Conservation (phyloP, 23 red algal species). For the Gracilariopsis chorda region DNA sequence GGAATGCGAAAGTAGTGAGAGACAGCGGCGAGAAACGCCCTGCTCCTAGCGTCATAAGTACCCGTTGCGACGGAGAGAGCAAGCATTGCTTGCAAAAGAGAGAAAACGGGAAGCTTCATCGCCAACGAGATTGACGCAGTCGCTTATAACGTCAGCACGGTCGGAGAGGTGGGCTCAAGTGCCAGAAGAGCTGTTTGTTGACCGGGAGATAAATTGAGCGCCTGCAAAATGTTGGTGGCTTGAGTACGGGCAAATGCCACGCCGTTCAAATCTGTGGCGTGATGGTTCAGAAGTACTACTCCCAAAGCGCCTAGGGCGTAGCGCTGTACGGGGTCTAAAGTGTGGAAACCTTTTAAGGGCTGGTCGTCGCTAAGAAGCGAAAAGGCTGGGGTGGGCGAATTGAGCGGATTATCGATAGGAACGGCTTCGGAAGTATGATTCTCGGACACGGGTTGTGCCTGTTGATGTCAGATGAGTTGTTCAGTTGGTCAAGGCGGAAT, state of each 20-base stretch:
- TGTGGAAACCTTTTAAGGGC: conserved; percentile 66
- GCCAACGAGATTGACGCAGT: conserved; percentile 74
- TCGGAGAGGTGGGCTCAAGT: conserved; percentile 4
- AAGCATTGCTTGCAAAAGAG: conserved; percentile 79
- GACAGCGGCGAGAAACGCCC: conserved; percentile 64
- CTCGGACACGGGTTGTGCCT: no score
- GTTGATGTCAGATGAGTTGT: no score
- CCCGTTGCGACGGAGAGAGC: conserved; percentile 61
- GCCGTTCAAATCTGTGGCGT: conserved; percentile 37
- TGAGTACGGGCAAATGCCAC: conserved; percentile 59
- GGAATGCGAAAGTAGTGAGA: conserved; percentile 46
- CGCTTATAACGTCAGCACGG: conserved; percentile 4
- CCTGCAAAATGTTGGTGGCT: conserved; percentile 20
- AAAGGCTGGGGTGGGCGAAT: neutral
- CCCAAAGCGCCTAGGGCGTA: conserved; percentile 69
- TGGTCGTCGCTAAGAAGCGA: neutral
- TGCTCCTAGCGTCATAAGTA: conserved; percentile 76
- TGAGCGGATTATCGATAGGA: no score
- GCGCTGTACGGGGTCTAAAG: conserved; percentile 66
- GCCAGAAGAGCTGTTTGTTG: conserved; percentile 54
- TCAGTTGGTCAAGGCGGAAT: no score
- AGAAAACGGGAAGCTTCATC: conserved; percentile 59
- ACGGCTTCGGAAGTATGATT: no score
- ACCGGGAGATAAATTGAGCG: conserved; percentile 15
- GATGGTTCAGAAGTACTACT: conserved; percentile 29